Evolutionary conservation across 345 rosid genomes (phyloP).

Genomic region (Eutrema heterophyllum): DNA sequence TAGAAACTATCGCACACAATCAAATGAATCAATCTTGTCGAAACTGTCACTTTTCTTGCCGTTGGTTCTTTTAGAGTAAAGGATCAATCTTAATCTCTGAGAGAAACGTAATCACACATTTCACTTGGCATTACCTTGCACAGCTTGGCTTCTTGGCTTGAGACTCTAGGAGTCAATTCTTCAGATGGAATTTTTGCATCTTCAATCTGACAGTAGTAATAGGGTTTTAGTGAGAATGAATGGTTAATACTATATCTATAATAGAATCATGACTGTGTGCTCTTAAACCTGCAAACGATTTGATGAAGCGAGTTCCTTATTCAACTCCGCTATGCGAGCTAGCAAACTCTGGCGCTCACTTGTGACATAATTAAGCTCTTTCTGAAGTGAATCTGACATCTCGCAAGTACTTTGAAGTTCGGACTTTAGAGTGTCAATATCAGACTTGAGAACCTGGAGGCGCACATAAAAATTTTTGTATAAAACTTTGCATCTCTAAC

Average conservation of each 20-base stretch:
- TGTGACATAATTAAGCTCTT: constrained; percentile 36
- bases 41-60: not conserved
- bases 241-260: not conserved
- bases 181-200: constrained; percentile 39
- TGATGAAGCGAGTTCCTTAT: constrained; percentile 11
- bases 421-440: constrained; percentile 34
- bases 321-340: constrained; percentile 31
- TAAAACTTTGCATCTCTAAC: not conserved
- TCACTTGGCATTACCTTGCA: constrained; percentile 37
- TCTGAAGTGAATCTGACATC: constrained; percentile 33
- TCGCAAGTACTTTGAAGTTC: constrained; percentile 39
- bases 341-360: constrained; percentile 45
- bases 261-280: not conserved
- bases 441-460: constrained; percentile 37
- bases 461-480: not conserved
- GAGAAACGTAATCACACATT: not conserved
- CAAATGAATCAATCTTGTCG: not conserved
- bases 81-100: constrained; percentile 2
- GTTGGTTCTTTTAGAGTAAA: not conserved
- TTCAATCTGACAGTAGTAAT: constrained; percentile 34
- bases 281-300: constrained; percentile 41
- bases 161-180: constrained; percentile 34
- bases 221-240: not conserved
- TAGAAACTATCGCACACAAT: not conserved
- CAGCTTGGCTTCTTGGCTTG: constrained; percentile 42